Evolutionary conservation across 306 rosid species (phyloP), one percentile per base, ranked within the genome.

Genomic region (Dryas octopetala): DNA sequence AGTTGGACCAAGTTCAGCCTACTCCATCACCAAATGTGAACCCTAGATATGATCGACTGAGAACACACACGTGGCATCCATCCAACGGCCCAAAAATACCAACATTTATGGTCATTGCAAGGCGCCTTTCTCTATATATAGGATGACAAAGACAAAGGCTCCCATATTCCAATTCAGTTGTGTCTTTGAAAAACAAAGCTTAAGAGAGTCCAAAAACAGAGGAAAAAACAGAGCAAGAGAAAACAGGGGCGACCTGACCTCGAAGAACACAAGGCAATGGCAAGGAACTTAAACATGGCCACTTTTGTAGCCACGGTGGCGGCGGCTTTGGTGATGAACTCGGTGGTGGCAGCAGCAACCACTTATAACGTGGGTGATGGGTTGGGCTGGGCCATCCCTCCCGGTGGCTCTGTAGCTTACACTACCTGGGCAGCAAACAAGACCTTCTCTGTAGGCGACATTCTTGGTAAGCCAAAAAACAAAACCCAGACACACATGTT

Each of bases 391-490:
- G 62, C 48, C 52, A 58, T 85, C 54, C 85, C 86, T 43, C 3
- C 86, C 3, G 68, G 66, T 2, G 92, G 78, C 2, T 6, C 54
- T 32, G 38, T 32, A 32, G 38, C 38, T 38, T 93, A 89, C 62
- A 0, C 43, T 73, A n/a, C 7, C 2, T 93, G 98, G 98, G 90
- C 97, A 50, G 8, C 90, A 47, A 79, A 72, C 58, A 55, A 90
- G 44, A 89, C 81, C 63, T 83, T 83, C 50, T 12, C 1, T 0
- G 79, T 83, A 5, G 87, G 87, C n/a, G 87, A 83, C 58, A 19
- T 59, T 53, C 82, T 83, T 47, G 87, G 87, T 83, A 73, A 46
- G 32, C 47, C 57, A 1, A 12, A 66, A 28, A 40, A 43, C 50
- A 1, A 49, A 49, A 32, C 38, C 3, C 38, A 32, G 38, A 32